Evolutionary conservation across 129 eudicot species (phyloP).

Genomic region (Flaveria robusta): DNA sequence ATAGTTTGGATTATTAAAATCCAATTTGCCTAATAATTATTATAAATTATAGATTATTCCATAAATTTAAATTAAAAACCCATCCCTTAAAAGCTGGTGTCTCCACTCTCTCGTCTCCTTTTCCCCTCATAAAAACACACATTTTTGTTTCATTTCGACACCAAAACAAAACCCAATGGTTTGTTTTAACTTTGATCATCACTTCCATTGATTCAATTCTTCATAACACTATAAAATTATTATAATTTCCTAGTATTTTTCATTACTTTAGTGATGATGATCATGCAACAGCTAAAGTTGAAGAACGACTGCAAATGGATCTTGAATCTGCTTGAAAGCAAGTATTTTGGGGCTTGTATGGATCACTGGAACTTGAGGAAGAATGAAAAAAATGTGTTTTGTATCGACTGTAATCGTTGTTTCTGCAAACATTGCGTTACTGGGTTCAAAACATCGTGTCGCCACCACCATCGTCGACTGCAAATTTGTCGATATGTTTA

Average conservation of each 20-base stretch:
- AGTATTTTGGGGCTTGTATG: slow-evolving; percentile 52
- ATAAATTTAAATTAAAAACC: slow-evolving; percentile 38
- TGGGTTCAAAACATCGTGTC: slow-evolving; percentile 32
- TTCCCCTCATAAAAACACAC: slow-evolving; percentile 30
- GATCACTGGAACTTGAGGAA: slow-evolving; percentile 54
- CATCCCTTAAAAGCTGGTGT: slow-evolving; percentile 41
- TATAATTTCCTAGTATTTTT: not conserved
- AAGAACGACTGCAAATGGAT: slow-evolving; percentile 52
- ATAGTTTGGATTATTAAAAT: too few species aligned
- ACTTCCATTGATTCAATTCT: not conserved
- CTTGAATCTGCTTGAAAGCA: slow-evolving; percentile 41
- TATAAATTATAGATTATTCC: too few species aligned
- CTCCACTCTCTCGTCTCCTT: slow-evolving; percentile 41
- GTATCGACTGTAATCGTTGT: slow-evolving; percentile 60
- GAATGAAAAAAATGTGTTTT: slow-evolving; percentile 66
- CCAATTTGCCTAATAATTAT: too few species aligned
- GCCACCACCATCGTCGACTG: slow-evolving; percentile 55
- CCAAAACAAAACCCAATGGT: not conserved
- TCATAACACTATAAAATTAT: not conserved
- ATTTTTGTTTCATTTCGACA: slow-evolving; percentile 17
- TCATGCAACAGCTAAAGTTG: slow-evolving; percentile 20
- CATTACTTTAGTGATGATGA: slow-evolving; percentile 29
- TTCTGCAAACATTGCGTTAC: slow-evolving; percentile 63
- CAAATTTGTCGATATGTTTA: slow-evolving; percentile 76
- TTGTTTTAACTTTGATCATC: not conserved